Percentiles rank a stretch among this genome's conserved stretches.
These are phyloP conservation scores for Venturia asperata DNA, from an alignment of 2,329 filamentous ascomycete genomes.

Conservation along the genomic window DNA sequence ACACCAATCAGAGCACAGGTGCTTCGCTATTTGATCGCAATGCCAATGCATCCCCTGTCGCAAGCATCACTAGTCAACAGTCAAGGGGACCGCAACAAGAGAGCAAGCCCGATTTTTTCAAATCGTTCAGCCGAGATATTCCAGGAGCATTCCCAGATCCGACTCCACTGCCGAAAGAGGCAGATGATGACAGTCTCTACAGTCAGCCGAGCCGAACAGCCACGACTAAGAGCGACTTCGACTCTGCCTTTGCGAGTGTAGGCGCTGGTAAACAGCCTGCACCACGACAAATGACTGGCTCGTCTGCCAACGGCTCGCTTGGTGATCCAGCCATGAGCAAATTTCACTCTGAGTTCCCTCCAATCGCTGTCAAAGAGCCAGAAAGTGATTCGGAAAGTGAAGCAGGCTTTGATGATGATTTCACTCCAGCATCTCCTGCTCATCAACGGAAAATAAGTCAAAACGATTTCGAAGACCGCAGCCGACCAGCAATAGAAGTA, in stretches of 20 bases:
- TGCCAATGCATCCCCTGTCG: conserved; percentile 34
- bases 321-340: conserved; percentile 35
- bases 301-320: conserved; percentile 28
- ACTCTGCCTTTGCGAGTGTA: conserved; percentile 77
- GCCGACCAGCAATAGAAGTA: conserved; percentile 18
- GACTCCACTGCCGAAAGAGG: conserved; percentile 41
- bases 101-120: conserved; percentile 33
- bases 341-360: conserved; percentile 79
- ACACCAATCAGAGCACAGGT: conserved; percentile 31
- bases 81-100: conserved; percentile 27
- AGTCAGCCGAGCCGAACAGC: conserved; percentile 36
- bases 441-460: conserved; percentile 28
- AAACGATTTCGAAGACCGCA: conserved; percentile 23
- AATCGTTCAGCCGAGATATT: conserved; percentile 31
- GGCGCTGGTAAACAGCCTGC: conserved; percentile 46
- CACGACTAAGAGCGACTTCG: conserved; percentile 68
- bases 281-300: conserved; percentile 33
- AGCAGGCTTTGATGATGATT: conserved; percentile 84
- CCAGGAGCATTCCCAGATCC: conserved; percentile 43
- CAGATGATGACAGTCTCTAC: conserved; percentile 41
- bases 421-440: conserved; percentile 55
- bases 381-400: conserved; percentile 66
- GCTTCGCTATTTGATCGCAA: conserved; percentile 34
- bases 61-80: conserved; percentile 35
- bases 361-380: conserved; percentile 70